Percentiles rank a stretch among this genome's conserved stretches.
These are phyloP conservation scores for Paramecium bursaria DNA, from an alignment of 73 alveolate genomes.

Conservation along the genomic window DNA sequence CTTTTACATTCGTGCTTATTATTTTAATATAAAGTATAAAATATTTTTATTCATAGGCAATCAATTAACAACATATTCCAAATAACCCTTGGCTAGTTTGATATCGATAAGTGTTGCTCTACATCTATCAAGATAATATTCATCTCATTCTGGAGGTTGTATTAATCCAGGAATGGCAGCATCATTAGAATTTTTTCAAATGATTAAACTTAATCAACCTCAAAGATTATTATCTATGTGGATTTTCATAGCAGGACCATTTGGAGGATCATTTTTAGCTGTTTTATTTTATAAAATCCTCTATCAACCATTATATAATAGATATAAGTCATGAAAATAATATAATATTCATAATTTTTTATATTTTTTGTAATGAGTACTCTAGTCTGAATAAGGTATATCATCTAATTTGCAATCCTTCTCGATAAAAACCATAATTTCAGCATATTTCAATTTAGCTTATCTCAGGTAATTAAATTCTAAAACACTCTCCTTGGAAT, in stretches of 20 bases:
- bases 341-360: slow-evolving; percentile 22
- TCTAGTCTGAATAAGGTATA: background rate
- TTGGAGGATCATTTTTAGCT: slow-evolving; percentile 48
- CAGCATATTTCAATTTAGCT: slow-evolving; percentile 39
- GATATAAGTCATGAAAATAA: slow-evolving; percentile 49
- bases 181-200: slow-evolving; percentile 30
- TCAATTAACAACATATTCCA: slow-evolving; percentile 14
- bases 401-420: background rate
- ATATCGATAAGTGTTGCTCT: background rate
- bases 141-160: slow-evolving; percentile 61
- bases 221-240: slow-evolving; percentile 32
- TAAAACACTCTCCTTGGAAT: background rate
- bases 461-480: slow-evolving; percentile 41
- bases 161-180: slow-evolving; percentile 62
- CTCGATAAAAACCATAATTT: slow-evolving; percentile 20
- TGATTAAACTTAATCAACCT: background rate
- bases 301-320: slow-evolving; percentile 40
- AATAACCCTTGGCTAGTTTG: slow-evolving; percentile 29
- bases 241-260: slow-evolving; percentile 60
- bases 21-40: slow-evolving; percentile 35
- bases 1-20: slow-evolving; percentile 23
- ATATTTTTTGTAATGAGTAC: slow-evolving; percentile 11
- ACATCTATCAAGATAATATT: slow-evolving; percentile 48
- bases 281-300: slow-evolving; percentile 29
- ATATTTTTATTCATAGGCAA: background rate